phyloP scores from a whole-genome alignment of 305 asterid genomes.

The Fraxinus floribunda region DNA sequence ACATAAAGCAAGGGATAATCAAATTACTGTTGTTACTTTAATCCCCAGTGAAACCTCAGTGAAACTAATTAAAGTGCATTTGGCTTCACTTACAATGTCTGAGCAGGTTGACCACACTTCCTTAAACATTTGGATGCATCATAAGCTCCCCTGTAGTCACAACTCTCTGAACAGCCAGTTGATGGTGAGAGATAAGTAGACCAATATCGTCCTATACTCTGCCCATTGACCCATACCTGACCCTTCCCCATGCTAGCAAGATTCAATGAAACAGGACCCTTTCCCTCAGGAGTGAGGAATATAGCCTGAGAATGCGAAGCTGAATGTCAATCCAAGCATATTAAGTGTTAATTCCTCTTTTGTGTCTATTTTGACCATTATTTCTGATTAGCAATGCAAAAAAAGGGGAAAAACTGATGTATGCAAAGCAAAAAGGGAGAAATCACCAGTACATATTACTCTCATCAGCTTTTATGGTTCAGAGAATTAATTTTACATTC shows the following conservation, averaged over 20 bases:
- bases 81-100: conserved; percentile 48
- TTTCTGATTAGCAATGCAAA: neutral
- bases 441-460: neutral
- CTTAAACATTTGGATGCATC: conserved; percentile 61
- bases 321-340: conserved; percentile 13
- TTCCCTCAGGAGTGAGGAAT: conserved; percentile 62
- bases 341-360: neutral
- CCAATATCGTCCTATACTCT: conserved; percentile 73
- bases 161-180: conserved; percentile 60
- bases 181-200: conserved; percentile 67
- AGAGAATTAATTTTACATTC: neutral
- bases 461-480: neutral
- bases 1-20: neutral
- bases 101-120: conserved; percentile 80
- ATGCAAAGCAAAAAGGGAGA: neutral
- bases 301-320: conserved; percentile 38
- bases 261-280: conserved; percentile 54
- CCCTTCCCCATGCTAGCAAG: conserved; percentile 82
- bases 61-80: neutral
- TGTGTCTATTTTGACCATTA: neutral
- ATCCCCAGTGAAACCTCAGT: neutral
- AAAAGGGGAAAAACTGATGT: neutral
- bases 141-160: conserved; percentile 77
- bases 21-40: neutral
- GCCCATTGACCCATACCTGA: conserved; percentile 75